phyloP scores from a whole-genome alignment of 345 rosid species.

The Eucalyptus regnans region DNA sequence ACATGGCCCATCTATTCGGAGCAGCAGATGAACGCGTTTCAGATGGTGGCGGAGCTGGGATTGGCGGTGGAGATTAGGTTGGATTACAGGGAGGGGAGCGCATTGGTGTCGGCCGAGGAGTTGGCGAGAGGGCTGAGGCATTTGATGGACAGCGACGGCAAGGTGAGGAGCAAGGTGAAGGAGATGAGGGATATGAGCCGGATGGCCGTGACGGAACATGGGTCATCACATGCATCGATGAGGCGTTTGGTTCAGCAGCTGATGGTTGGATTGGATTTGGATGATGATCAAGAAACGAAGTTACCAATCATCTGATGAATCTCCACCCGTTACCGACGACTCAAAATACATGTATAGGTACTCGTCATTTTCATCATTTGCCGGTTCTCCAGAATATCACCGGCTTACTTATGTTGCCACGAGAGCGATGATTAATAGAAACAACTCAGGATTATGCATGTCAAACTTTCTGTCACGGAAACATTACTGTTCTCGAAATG shows the following conservation, averaged over 20 bases:
- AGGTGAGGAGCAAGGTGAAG: constrained; percentile 1
- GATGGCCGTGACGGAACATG: background rate
- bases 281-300: background rate
- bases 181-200: background rate
- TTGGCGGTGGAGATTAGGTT: constrained; percentile 2
- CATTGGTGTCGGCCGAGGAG: background rate
- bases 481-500: background rate
- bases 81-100: background rate
- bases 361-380: background rate
- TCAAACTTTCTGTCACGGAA: background rate
- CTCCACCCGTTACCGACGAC: background rate
- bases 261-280: background rate
- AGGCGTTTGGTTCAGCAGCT: background rate
- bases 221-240: background rate
- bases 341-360: background rate
- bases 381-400: background rate
- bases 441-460: background rate
- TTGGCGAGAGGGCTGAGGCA: background rate
- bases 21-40: constrained; percentile 12
- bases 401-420: background rate
- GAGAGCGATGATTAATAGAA: background rate
- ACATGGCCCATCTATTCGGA: constrained; percentile 10
- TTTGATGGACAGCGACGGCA: background rate
- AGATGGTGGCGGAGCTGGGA: constrained; percentile 1
- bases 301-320: background rate